Base-by-base conservation (phyloP, 2,329 filamentous ascomycete species). In the Apiospora koreana region DNA sequence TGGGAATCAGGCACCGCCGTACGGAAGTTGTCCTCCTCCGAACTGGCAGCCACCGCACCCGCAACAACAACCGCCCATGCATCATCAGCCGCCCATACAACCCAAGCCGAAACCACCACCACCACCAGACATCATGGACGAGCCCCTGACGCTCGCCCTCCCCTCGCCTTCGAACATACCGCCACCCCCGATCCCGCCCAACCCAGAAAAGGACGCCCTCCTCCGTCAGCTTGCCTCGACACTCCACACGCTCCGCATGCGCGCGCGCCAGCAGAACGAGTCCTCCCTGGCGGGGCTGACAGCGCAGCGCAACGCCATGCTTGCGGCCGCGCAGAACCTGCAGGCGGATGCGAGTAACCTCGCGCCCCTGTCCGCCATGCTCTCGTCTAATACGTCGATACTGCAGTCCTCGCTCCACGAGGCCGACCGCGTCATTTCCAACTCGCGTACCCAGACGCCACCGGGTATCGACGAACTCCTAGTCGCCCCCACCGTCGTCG, bases 131-230 rank as follows among this genome's bases (percentile, higher is more conserved):
- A 79, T 88, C 35, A 85, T 91, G 75, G 88, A 90, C 72, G 87
- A 88, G 69, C 87, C 88, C 42, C 80, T 90, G 18, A 85, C 85
- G 12, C 80, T 89, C 31, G 76, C 83, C 21, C 82, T 87, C 16
- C 85, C 88, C 2, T 81, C 84, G 1, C 79, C 83, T 4, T 82
- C 84, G 0, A 83, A 86, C 28, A 79, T 90, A 9, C 86, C 92
- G 7, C 89, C 94, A 0, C 95, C 96, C 0, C 95, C 95, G 0
- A 94, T 98, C 42, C 95, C 96, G 0, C 95, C 94, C 0, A 99
- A 99, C 77, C 96, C 96, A 0, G 94, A 98, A 81, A 98, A 97
- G 79, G 94, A 98, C 80, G 92, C 93, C 25, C 88, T 98, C 21
- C 86, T 97, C 3, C 87, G 88, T 68, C 92, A 94, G 62, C 87